Conservation (phyloP, 148 eudicot genomes). For the Camellia japonica region DNA sequence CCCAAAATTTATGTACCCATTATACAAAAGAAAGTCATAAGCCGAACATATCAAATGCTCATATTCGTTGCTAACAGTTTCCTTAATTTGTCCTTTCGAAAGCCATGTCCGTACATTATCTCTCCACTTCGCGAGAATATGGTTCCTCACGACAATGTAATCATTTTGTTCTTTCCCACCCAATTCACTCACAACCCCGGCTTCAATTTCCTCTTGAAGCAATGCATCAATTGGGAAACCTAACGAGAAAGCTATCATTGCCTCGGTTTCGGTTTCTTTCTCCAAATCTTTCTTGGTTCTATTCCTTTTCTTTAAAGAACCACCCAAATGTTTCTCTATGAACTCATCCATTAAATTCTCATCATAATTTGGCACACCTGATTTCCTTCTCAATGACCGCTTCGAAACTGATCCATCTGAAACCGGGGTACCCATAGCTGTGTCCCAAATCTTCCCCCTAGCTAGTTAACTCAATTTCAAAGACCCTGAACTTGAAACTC, state of each 20-base stretch:
- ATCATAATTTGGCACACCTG: slow-evolving; percentile 49
- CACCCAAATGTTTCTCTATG: slow-evolving; percentile 68
- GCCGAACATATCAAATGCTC: slow-evolving; percentile 73
- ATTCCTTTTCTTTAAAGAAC: slow-evolving; percentile 54
- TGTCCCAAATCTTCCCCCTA: slow-evolving; percentile 11
- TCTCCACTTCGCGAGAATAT: slow-evolving; percentile 88
- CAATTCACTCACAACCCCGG: slow-evolving; percentile 67
- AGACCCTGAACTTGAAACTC: not conserved
- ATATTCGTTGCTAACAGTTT: slow-evolving; percentile 74
- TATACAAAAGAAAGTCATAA: slow-evolving; percentile 76
- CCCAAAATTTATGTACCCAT: slow-evolving; percentile 90
- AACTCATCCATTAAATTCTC: slow-evolving; percentile 86
- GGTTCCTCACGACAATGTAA: slow-evolving; percentile 90
- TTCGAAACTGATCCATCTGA: slow-evolving; percentile 42
- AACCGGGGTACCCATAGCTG: slow-evolving; percentile 35
- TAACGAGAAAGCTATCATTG: slow-evolving; percentile 80
- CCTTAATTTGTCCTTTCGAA: slow-evolving; percentile 69
- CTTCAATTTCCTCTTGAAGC: slow-evolving; percentile 79
- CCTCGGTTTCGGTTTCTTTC: slow-evolving; percentile 89
- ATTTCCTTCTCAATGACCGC: slow-evolving; percentile 68
- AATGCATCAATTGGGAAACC: slow-evolving; percentile 87
- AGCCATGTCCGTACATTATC: slow-evolving; percentile 71
- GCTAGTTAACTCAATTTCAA: slow-evolving; percentile 1
- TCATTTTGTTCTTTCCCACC: slow-evolving; percentile 91
- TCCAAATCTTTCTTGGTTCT: slow-evolving; percentile 67